These are phyloP conservation scores for Teunomyces cretensis DNA, from an alignment of 805 yeast species.

Conservation along the genomic window DNA sequence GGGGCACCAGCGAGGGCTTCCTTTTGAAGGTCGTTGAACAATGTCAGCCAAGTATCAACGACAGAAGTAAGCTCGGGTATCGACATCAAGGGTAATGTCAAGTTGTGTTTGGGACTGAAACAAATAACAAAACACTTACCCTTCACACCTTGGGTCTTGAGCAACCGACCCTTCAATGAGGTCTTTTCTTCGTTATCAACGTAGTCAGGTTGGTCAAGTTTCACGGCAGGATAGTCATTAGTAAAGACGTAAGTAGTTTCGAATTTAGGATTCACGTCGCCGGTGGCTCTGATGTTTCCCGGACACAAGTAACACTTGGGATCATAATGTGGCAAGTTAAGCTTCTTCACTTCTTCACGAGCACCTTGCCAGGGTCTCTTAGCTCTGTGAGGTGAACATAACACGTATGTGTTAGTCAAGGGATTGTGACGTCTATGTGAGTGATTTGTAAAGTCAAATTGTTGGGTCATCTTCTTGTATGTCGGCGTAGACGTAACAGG, in stretches of 20 bases:
- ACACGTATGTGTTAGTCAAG: slow-evolving; percentile 62
- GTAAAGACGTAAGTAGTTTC: slow-evolving; percentile 57
- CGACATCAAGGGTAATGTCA: slow-evolving; percentile 64
- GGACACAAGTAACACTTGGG: slow-evolving; percentile 72
- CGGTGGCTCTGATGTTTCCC: slow-evolving; percentile 64
- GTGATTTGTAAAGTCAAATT: slow-evolving; percentile 52
- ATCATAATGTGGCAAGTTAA: slow-evolving; percentile 54
- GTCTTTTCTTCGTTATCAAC: slow-evolving; percentile 13
- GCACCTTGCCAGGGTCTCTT: slow-evolving; percentile 84
- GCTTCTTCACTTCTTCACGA: slow-evolving; percentile 48
- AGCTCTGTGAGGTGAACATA: slow-evolving; percentile 75
- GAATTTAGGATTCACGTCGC: slow-evolving; percentile 58
- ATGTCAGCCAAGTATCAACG: slow-evolving; percentile 59
- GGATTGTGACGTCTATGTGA: slow-evolving; percentile 74
- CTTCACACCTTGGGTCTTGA: slow-evolving; percentile 56
- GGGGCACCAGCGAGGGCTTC: slow-evolving; percentile 43
- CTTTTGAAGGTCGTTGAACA: slow-evolving; percentile 45
- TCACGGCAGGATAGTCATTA: slow-evolving; percentile 73
- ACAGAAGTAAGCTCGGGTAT: slow-evolving; percentile 44
- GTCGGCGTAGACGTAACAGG: slow-evolving; percentile 21
- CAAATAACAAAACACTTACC: slow-evolving; percentile 74
- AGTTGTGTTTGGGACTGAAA: slow-evolving; percentile 66
- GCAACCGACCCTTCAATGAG: slow-evolving; percentile 41
- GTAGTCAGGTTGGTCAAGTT: slow-evolving; percentile 52
- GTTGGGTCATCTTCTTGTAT: slow-evolving; percentile 8